These are phyloP conservation scores for Penicillium dipodomyicola DNA, from an alignment of 495 filamentous ascomycete species.

Conservation along the genomic window DNA sequence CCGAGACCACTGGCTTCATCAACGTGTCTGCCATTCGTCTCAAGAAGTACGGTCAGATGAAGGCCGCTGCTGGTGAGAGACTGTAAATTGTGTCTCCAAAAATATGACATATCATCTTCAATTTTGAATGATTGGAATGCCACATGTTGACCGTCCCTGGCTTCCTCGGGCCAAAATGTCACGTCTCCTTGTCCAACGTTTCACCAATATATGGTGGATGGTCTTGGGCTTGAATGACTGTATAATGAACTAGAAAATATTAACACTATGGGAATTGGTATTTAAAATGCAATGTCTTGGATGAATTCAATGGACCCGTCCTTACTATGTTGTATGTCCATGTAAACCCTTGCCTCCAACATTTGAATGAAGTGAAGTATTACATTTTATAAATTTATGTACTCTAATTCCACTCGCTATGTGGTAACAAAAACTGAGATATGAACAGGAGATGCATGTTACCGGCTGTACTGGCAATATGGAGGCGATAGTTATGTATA, in stretches of 20 bases:
- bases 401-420: not conserved
- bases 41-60: slow-evolving; percentile 81
- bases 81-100: slow-evolving; percentile 18
- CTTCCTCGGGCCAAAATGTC: slow-evolving; percentile 11
- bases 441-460: slow-evolving; percentile 11
- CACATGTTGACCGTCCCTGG: slow-evolving; percentile 30
- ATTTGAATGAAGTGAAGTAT: not conserved
- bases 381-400: slow-evolving; percentile 1
- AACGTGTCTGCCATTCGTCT: slow-evolving; percentile 78
- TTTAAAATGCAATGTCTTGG: slow-evolving; percentile 6
- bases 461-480: not conserved
- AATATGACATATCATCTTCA: slow-evolving; percentile 8
- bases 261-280: not conserved
- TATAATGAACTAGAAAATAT: slow-evolving; percentile 28
- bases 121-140: slow-evolving; percentile 15
- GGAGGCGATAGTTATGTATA: too few relatives aligned
- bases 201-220: slow-evolving; percentile 16
- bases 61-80: slow-evolving; percentile 58
- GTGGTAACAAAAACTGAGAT: not conserved
- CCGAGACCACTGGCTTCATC: slow-evolving; percentile 77
- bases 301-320: not conserved
- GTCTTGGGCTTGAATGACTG: slow-evolving; percentile 26
- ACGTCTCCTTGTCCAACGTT: slow-evolving; percentile 8
- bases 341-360: not conserved
- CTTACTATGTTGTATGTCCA: not conserved